Evolutionary conservation across 208 protist genomes (phyloP), one percentile per base, ranked within the genome.

Genomic region (Vickermania ingenoplastis): DNA sequence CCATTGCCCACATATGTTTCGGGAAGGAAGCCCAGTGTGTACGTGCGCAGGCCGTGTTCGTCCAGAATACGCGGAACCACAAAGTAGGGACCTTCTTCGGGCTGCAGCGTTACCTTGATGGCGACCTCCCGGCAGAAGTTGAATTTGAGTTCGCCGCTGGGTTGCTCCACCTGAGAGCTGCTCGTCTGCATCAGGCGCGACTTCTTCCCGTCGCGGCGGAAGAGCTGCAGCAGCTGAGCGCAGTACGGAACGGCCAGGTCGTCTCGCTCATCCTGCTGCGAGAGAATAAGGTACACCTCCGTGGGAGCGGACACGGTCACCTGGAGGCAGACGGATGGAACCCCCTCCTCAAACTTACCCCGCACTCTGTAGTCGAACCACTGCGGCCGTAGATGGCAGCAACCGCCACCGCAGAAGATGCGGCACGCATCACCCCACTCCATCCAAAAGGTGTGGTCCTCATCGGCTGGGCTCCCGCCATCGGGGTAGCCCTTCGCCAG

Each of bases 291-390:
- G 60, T 77, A 92, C 25, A 61, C 77, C 57, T 83, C 76, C 13
- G 71, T 73, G 14, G 75, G 67, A 14, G 70, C 69, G 3, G 72
- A 29, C 1, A 86, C 85, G 63, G 81, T 84, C 59, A 90, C 69
- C 67, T 89, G 75, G 21, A 92, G 65, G 2, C 57, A 67, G 24
- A 89, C 58, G 27, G 77, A 78, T 2, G 85, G 80, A 53, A 64
- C 65, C 45, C 75, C 79, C 13, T 79, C 54, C 22, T 67, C 60
- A 41, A 93, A 93, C 41, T 78, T 65, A 17, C 86, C 86, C 0
- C 80, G 73, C 65, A 89, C 69, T 59, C 86, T 70, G 70, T 88
- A 88, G 77, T 90, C 83, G 48, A 67, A 89, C 80, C 79, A 93
- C 41, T 71, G 70, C 53, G 36, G 63, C 41, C 67, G 73, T 41